phyloP scores from a whole-genome alignment of 2,329 filamentous ascomycete genomes.

The Ophiostoma fasciatum region DNA sequence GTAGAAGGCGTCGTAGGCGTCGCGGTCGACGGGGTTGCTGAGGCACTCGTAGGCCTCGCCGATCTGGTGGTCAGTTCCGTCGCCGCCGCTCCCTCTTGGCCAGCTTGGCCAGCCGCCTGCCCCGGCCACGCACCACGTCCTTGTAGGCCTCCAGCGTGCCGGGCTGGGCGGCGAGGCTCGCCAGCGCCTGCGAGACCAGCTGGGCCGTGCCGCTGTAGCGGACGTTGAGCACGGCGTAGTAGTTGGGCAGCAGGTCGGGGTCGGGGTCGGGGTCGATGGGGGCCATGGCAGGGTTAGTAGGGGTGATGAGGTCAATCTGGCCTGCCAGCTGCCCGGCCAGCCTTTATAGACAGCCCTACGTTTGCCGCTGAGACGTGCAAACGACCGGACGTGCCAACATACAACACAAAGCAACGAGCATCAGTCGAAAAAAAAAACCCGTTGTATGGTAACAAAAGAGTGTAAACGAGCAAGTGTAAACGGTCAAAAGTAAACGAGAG shows the following conservation, averaged over 20 bases:
- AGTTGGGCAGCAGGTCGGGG: conserved; percentile 1
- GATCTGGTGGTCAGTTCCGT: neutral
- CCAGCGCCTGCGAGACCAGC: neutral
- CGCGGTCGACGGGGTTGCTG: conserved; percentile 2
- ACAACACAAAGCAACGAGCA: too few relatives aligned
- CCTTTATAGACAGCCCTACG: too few relatives aligned
- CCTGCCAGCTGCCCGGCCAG: too few relatives aligned
- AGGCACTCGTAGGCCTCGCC: conserved; percentile 3
- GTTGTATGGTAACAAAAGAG: too few relatives aligned
- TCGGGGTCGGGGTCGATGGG: neutral
- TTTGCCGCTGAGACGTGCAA: too few relatives aligned
- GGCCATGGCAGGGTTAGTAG: too few relatives aligned
- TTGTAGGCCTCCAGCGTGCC: neutral
- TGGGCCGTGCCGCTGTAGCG: neutral
- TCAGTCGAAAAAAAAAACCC: too few relatives aligned
- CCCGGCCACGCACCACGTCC: neutral
- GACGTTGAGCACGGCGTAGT: conserved; percentile 2
- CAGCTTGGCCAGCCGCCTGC: neutral
- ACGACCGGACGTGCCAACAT: too few relatives aligned
- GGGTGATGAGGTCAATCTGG: too few relatives aligned
- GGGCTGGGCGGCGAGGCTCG: neutral
- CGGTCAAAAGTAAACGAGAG: neutral
- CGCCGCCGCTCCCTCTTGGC: neutral
- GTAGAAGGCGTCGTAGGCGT: conserved; percentile 5
- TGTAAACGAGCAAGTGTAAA: too few relatives aligned